Conservation (phyloP, 2,329 filamentous ascomycete genomes). For the Pseudogymnoascus sp. region DNA sequence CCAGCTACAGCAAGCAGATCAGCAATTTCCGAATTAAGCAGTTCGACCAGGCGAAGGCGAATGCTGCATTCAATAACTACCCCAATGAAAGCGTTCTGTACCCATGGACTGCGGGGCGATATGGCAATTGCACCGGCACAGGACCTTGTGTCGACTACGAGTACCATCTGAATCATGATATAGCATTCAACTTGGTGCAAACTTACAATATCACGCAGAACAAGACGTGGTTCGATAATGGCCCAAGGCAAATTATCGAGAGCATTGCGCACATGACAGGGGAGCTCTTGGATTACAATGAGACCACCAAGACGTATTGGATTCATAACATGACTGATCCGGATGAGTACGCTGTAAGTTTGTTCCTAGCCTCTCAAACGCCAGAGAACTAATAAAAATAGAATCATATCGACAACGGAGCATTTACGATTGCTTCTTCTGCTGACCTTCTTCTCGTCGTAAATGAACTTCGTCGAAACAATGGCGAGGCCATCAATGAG, state of each 20-base stretch:
- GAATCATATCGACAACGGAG: constrained; percentile 47
- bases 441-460: constrained; percentile 40
- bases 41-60: constrained; percentile 50
- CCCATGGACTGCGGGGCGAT: constrained; percentile 59
- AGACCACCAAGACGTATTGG: constrained; percentile 39
- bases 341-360: constrained; percentile 35
- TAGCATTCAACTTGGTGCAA: constrained; percentile 41
- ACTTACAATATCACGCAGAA: constrained; percentile 27
- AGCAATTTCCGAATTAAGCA: constrained; percentile 54
- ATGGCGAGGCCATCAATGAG: constrained; percentile 35
- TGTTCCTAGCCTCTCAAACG: background rate
- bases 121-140: constrained; percentile 58
- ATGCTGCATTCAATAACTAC: constrained; percentile 52
- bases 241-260: constrained; percentile 54
- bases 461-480: constrained; percentile 17
- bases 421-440: constrained; percentile 47
- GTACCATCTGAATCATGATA: constrained; percentile 64
- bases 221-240: constrained; percentile 28
- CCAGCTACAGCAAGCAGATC: constrained; percentile 52
- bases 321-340: constrained; percentile 63
- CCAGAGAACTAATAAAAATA: background rate
- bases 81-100: constrained; percentile 51
- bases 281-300: constrained; percentile 51
- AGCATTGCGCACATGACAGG: constrained; percentile 53
- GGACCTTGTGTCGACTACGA: constrained; percentile 62